Evolutionary conservation across 2,329 filamentous ascomycete genomes (phyloP), one percentile per base, ranked within the genome.

Genomic region (Stagonosporopsis rhizophila): DNA sequence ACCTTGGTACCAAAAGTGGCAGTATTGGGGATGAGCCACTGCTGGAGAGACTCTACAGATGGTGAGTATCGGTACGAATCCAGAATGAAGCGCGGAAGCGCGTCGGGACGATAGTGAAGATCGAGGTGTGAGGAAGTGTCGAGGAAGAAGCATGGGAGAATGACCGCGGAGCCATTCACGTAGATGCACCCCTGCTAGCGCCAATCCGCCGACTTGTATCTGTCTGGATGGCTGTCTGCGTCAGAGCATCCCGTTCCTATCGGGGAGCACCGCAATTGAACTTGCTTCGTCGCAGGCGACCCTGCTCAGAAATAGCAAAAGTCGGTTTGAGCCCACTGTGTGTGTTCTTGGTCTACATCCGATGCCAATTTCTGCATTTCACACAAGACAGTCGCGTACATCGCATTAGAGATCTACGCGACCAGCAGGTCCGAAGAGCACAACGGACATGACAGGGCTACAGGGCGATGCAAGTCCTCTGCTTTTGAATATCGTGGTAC

Each of bases 101-200:
- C 46, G 66, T 58, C 37, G 59, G 47, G 56, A 28, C 52, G 50
- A 53, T 59, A 60, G 59, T 60, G 52, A 62, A 56, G 57, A 66
- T 57, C 53, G 57, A 61, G 38, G 51, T 32, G 65, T 65, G 64
- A 62, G 62, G 60, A 61, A 66, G 65, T 60, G 63, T 66, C 62
- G 59, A 65, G 58, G 59, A 60, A 63, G 64, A 60, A 63, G 48
- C 54, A 41, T 52, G 54, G 54, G 54, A 57, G 45, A 50, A 23
- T 32, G 49, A 58, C 60, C 56, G 61, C 58, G 56, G 62, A 66
- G 54, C 65, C 62, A 61, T 59, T 62, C 64, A 64, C 61, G 59
- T 64, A 54, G 44, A 38, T n/a, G 15, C n/a, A 20, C 7, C 17
- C n/a, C 15, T n/a, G 40, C 46, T 44, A 47, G 20, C 51, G 11